Conservation (phyloP, 2,329 filamentous ascomycete genomes). For the Fusarium nygamai region DNA sequence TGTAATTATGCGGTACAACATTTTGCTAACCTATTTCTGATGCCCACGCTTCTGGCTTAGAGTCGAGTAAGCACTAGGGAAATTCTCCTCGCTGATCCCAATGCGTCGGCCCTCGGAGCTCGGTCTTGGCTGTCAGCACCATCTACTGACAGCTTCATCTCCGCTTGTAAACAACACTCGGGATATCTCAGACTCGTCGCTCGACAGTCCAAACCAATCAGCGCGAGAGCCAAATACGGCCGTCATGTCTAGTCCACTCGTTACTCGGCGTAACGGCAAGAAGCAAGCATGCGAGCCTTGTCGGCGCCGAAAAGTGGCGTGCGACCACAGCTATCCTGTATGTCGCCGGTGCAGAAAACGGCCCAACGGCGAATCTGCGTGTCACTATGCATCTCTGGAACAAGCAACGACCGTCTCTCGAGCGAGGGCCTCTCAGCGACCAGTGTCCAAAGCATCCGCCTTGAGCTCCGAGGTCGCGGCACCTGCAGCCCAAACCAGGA, state of each 20-base stretch:
- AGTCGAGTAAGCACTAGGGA: background rate
- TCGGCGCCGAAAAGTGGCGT: background rate
- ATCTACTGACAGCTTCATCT: background rate
- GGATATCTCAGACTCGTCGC: background rate
- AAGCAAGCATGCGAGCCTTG: background rate
- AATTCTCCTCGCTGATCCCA: background rate
- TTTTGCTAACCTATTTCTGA: background rate
- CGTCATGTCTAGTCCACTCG: background rate
- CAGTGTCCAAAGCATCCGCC: background rate
- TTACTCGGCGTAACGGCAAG: background rate
- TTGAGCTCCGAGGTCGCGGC: background rate
- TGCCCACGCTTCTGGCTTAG: rapidly evolving
- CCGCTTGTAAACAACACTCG: background rate
- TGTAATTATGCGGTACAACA: background rate
- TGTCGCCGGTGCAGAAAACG: background rate
- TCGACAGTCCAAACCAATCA: background rate
- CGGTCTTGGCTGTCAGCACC: background rate
- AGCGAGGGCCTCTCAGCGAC: background rate
- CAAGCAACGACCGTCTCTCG: rapidly evolving
- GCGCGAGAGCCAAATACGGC: rapidly evolving
- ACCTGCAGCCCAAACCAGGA: background rate
- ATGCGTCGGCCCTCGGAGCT: background rate
- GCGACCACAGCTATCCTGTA: background rate
- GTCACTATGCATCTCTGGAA: background rate
- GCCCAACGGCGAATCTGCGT: background rate